Base-by-base conservation (phyloP, 2,329 filamentous ascomycete species). In the Graphiopsis chlorocephala region DNA sequence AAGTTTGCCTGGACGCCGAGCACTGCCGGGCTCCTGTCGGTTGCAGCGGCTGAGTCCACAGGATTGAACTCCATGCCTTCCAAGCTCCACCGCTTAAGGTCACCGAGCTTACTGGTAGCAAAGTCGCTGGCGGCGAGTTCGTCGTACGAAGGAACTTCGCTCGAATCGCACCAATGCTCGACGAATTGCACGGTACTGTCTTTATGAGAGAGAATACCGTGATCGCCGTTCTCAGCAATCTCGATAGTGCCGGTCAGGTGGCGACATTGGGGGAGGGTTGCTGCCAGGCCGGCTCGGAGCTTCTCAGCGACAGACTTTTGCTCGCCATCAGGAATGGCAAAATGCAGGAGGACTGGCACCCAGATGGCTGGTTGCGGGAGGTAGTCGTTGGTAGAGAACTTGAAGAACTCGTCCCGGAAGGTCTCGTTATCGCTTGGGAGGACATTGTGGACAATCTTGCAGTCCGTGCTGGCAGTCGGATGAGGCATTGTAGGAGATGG, bases 1-100 rank as follows among this genome's bases (percentile, higher is more conserved):
- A 70, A 68, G 61, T 56, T 69, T 7, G 63, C 67, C 33, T 70
- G 69, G 17, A 69, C 65, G 6, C 66, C 66, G 28, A 71, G 68
- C 6, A 64, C 67, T n/a, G 68, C 66, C 15, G 35, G 60, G 23
- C 47, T 45, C 11, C 42, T 57, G 2, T 62, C 57, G 20, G 64
- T 45, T 31, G 68, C 45, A 23, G 45, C 45, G n/a, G 45, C 23
- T 4, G 45, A 23, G n/a, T 48, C 23, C 20, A 48, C 23, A 11
- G 45, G 45, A 11, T 48, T 23, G n/a, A 23, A 48, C 23, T 48
- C 45, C 45, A 48, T 48, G n/a, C 45, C 45, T 25, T 25, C 14
- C 45, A 48, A 20, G 10, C 45, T 48, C 45, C 45, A 48, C 4
- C 45, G 45, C 11, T 20, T 23, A 4, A 48, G 45, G 12, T 48